Conservation (phyloP, 805 yeast genomes). For the Kazachstania psychrophila region DNA sequence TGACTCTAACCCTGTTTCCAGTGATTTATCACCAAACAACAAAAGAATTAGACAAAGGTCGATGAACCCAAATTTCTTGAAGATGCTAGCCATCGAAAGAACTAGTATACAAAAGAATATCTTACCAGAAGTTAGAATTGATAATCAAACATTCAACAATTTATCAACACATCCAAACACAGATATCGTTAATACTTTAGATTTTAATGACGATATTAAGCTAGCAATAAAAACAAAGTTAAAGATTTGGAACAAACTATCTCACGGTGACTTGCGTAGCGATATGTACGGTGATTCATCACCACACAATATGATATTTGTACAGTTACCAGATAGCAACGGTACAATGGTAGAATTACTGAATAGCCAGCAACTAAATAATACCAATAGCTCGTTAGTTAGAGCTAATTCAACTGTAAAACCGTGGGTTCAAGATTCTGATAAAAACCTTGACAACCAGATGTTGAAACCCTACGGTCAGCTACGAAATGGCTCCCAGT, state of each 20-base stretch:
- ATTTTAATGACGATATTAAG: slow-evolving; percentile 19
- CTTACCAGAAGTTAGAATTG: slow-evolving; percentile 26
- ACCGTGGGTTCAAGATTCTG: slow-evolving; percentile 18
- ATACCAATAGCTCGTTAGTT: slow-evolving; percentile 13
- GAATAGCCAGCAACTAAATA: background rate
- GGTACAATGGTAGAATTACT: too few relatives aligned
- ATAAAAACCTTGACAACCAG: background rate
- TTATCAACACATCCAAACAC: slow-evolving; percentile 7
- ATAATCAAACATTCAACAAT: slow-evolving; percentile 20
- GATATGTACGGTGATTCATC: slow-evolving; percentile 25
- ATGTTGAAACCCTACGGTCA: slow-evolving; percentile 28
- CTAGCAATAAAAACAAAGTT: slow-evolving; percentile 25
- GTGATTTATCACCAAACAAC: slow-evolving; percentile 12
- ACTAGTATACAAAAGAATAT: slow-evolving; percentile 15
- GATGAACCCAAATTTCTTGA: slow-evolving; percentile 23
- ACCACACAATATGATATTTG: slow-evolving; percentile 21
- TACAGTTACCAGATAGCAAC: slow-evolving; percentile 3
- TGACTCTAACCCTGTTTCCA: background rate
- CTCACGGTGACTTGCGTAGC: slow-evolving; percentile 15
- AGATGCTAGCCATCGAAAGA: slow-evolving; percentile 25
- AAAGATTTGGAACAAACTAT: slow-evolving; percentile 26
- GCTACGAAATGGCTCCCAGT: slow-evolving; percentile 20
- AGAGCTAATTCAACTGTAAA: slow-evolving; percentile 21
- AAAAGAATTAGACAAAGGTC: slow-evolving; percentile 21
- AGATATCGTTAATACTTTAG: slow-evolving; percentile 3